Evolutionary conservation across 2,329 filamentous ascomycete genomes (phyloP), one percentile per base, ranked within the genome.

Genomic region (Didymella glomerata): DNA sequence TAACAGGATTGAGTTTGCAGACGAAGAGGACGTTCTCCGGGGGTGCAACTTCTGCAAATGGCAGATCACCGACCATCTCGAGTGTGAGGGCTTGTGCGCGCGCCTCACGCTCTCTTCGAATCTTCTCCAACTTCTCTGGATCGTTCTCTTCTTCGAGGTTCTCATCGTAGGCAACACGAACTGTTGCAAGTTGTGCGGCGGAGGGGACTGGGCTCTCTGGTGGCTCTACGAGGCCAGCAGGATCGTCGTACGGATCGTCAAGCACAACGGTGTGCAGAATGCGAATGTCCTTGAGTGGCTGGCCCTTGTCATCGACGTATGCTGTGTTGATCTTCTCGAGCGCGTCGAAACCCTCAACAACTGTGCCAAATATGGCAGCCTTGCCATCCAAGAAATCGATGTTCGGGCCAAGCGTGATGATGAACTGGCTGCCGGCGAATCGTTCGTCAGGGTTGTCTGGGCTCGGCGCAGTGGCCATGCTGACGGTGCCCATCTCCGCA

Each of bases 21-120:
- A 99, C 93, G 74, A 99, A 99, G 2, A 99, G 84, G 14, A 99
- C 89, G 76, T 99, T 98, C 80, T 99, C 95, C 0, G 95, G 95
- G 4, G 95, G 95, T 70, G 94, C 96, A 68, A 99, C 93, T 78
- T 99, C 95, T 59, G 95, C 95, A 77, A 97, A 99, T 4, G 95
- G 95, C 58, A 99, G 82, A 76, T 99, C 95, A 42, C 95, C 95
- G 79, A 99, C 95, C 88, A 99, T 96, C 80, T 99, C 95, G 47
- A 99, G 84, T 1, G 94, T 98, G 70, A 99, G 81, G 0, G 95
- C 95, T 77, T 98, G 95, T 0, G 94, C 94, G 62, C 93, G 88
- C 6, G 95, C 95, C 77, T 99, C 95, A 27, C 92, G 86, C 75
- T 98, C 93, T 62, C 93, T 87, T 50, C 94, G 88, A 48, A 89